Percentiles rank a stretch among this genome's conserved stretches.
phyloP scores from a whole-genome alignment of 352 stramenopile species.

The Phytophthora sp. region DNA sequence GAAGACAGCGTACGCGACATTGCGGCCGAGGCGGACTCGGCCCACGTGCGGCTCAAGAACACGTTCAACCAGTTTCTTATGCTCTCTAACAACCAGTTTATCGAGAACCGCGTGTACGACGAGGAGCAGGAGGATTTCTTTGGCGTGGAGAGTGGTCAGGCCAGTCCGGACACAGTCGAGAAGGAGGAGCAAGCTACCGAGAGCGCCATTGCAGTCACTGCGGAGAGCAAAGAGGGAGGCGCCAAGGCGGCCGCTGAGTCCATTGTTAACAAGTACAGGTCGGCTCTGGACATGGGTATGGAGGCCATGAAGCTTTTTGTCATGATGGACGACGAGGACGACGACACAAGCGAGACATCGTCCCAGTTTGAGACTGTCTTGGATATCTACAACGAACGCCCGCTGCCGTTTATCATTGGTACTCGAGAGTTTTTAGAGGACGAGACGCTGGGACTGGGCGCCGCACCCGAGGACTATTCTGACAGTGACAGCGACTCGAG shows the following conservation, averaged over 20 bases:
- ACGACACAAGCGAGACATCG: slow-evolving; percentile 55
- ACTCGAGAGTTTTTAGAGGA: slow-evolving; percentile 87
- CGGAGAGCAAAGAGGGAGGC: slow-evolving; percentile 26
- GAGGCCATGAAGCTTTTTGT: slow-evolving; percentile 88
- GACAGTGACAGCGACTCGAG: slow-evolving; percentile 67
- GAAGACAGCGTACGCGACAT: slow-evolving; percentile 78
- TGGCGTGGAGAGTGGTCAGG: slow-evolving; percentile 26
- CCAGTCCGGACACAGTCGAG: slow-evolving; percentile 7
- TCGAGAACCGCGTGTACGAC: slow-evolving; percentile 91
- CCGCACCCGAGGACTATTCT: slow-evolving; percentile 59
- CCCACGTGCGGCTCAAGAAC: slow-evolving; percentile 81
- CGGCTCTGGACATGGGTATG: slow-evolving; percentile 78
- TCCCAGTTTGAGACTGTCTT: slow-evolving; percentile 75
- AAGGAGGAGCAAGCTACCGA: slow-evolving; percentile 2
- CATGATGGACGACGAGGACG: slow-evolving; percentile 78
- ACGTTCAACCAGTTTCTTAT: slow-evolving; percentile 90
- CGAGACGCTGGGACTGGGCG: slow-evolving; percentile 81
- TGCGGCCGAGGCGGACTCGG: slow-evolving; percentile 63
- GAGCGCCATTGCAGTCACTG: background rate
- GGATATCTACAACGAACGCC: slow-evolving; percentile 90
- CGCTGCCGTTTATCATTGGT: slow-evolving; percentile 88
- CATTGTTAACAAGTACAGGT: slow-evolving; percentile 76
- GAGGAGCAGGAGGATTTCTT: slow-evolving; percentile 85
- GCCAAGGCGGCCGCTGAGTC: slow-evolving; percentile 50
- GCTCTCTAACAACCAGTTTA: slow-evolving; percentile 90